A percentile compares a stretch with the other conserved stretches of the same genome.
Evolutionary conservation across 1,284 basidiomycete genomes (phyloP).

Genomic region (Austroboletus olivaceoglutinosus): DNA sequence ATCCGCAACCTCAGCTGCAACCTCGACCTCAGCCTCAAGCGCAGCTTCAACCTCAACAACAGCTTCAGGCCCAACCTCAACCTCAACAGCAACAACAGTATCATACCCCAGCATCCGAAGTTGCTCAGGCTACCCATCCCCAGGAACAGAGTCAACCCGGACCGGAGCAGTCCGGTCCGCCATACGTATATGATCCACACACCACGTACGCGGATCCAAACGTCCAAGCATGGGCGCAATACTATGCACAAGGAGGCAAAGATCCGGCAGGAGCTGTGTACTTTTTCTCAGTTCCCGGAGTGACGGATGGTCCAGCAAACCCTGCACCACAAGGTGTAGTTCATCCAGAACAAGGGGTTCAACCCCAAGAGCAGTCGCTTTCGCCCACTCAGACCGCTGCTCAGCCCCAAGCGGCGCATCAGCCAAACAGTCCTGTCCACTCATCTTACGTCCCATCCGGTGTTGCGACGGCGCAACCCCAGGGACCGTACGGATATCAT

Average conservation of each 20-base stretch:
- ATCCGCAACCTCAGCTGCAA: conserved; percentile 12
- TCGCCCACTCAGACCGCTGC: conserved; percentile 15
- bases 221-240: conserved; percentile 78
- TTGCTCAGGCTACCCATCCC: conserved; percentile 9
- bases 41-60: conserved; percentile 20
- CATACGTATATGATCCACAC: conserved; percentile 67
- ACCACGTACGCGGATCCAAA: conserved; percentile 67
- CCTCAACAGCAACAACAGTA: conserved; percentile 24
- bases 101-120: conserved; percentile 11
- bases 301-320: conserved; percentile 43
- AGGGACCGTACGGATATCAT: conserved; percentile 25
- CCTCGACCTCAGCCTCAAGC: conserved; percentile 14
- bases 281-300: conserved; percentile 70
- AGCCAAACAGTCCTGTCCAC: conserved; percentile 10
- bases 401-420: conserved; percentile 19
- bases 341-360: conserved; percentile 11
- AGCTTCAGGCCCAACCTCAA: conserved; percentile 12
- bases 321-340: conserved; percentile 4
- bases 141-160: conserved; percentile 16
- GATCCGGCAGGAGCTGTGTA: conserved; percentile 71
- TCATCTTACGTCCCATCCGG: conserved; percentile 16
- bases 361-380: conserved; percentile 17
- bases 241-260: conserved; percentile 71
- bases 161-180: conserved; percentile 46
- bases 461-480: conserved; percentile 15